Evolutionary conservation across 192 early-diverging fungal species (phyloP), one percentile per base, ranked within the genome.

Genomic region (Dimargaris verticillata): DNA sequence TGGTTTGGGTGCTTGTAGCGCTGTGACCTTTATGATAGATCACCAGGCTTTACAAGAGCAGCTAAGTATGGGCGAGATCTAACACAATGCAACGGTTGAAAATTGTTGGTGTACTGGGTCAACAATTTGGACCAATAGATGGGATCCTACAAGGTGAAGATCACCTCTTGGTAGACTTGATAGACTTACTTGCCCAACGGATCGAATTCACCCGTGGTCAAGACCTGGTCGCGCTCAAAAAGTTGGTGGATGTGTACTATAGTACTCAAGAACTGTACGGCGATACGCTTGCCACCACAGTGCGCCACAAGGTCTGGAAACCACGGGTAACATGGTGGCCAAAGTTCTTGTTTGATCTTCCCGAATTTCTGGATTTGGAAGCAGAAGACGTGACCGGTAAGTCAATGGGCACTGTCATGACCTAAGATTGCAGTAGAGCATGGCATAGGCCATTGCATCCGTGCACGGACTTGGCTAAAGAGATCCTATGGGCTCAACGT

Each of bases 161-260:
- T n/a, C 33, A 41, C 38, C 57, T 42, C n/a, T 38, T 59, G 17
- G n/a, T 17, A 13, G 57, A 59, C 42, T 5, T 43, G 42, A 43
- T 59, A 0, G 41, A 18, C 14, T n/a, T 59, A 22, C 17, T 59
- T 18, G 57, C 42, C 57, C 41, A 25, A 14, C 57, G 57, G n/a
- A 59, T 59, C 33, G 57, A 59, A 33, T 25, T 33, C n/a, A 59
- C 57, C 42, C 57, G 29, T 9, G 57, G 57, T 18, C n/a, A 25
- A 13, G 57, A 44, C 15, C 17, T 17, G 42, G 57, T 20, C 13
- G 38, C n/a, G 3, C 42, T 25, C 26, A 28, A 24, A 18, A 59
- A 44, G 43, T 43, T 59, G 41, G 57, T 38, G 17, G 57, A 59
- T 44, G 25, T 59, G 3, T 59, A 59, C 41, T 55, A 55, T 55